These are phyloP conservation scores for Penicillium ucsense DNA, from an alignment of 495 filamentous ascomycete genomes.

Conservation along the genomic window DNA sequence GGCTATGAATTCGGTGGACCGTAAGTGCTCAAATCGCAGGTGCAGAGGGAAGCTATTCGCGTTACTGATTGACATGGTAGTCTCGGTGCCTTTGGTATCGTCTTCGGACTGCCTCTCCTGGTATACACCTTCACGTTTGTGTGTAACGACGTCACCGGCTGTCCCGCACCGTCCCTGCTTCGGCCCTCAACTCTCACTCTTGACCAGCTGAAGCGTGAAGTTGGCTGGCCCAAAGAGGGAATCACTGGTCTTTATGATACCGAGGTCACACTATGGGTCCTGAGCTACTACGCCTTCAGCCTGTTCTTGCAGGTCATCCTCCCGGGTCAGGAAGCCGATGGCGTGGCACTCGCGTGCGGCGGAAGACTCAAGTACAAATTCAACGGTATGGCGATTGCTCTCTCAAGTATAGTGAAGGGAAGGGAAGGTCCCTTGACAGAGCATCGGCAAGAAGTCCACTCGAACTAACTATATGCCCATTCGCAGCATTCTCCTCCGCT, in stretches of 20 bases:
- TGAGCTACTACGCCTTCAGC: slow-evolving; percentile 74
- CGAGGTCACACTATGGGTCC: slow-evolving; percentile 51
- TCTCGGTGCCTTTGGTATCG: slow-evolving; percentile 61
- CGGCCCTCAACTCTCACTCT: slow-evolving; percentile 61
- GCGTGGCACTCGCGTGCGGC: slow-evolving; percentile 59
- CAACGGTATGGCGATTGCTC: slow-evolving; percentile 51
- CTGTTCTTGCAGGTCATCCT: slow-evolving; percentile 66
- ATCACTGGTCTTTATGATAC: slow-evolving; percentile 50
- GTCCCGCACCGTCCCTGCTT: slow-evolving; percentile 79
- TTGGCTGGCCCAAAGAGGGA: slow-evolving; percentile 67
- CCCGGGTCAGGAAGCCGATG: slow-evolving; percentile 63
- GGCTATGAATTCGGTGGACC: slow-evolving; percentile 83
- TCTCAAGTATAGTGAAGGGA: background rate
- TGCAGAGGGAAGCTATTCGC: background rate
- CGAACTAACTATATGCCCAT: slow-evolving; percentile 3
- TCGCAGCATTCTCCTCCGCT: slow-evolving; percentile 64
- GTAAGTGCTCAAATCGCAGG: slow-evolving; percentile 45
- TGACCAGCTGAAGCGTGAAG: slow-evolving; percentile 61
- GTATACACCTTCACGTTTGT: slow-evolving; percentile 70
- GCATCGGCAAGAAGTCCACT: background rate
- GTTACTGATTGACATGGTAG: slow-evolving; percentile 36
- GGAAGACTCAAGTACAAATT: slow-evolving; percentile 79
- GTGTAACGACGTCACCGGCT: slow-evolving; percentile 89
- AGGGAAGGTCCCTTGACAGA: background rate
- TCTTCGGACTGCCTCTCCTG: slow-evolving; percentile 64